Evolutionary conservation across 148 eudicot genomes (phyloP), one percentile per base, ranked within the genome.

Genomic region (Polygonum maritimum): DNA sequence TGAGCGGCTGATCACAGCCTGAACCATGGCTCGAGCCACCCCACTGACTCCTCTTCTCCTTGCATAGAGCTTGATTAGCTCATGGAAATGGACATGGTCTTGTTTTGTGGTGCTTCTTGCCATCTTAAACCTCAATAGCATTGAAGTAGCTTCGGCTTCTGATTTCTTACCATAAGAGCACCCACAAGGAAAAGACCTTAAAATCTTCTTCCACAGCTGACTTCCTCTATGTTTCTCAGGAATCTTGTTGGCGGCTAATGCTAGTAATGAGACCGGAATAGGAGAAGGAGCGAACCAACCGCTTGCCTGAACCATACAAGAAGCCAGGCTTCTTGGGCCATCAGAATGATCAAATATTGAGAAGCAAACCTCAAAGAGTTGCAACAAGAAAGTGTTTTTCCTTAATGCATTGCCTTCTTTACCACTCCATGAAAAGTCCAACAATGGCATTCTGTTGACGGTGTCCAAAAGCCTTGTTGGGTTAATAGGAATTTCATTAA

Each of bases 271-370:
- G 58, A 87, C 76, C 2, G 98, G 99, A 41, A 93, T 81, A 2
- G 93, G 86, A 48, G 91, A 86, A 0, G 98, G 97, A 7, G 98
- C 99, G 74, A 92, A 96, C 94, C 97, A 96, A 54, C 97, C 94
- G 79, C 96, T 91, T 12, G 97, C 94, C 31, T 86, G 91, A 31
- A 89, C 97, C 99, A 96, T 96, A 79, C 97, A 78, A 16, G 93
- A 92, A 65, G 99, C 97, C 76, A 96, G 79, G 76, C 94, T 91
- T 72, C 89, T 86, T 0, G 93, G 97, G 35, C 92, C 89, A 80
- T 96, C 98, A 2, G 99, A 94, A 75, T 96, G 97, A 82, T 96
- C 97, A 48, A 96, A 96, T 83, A 96, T 92, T 1, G 98, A 92
- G 83, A 92, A 96, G 78, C 99, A 92, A 76, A 91, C 99, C 86